Percentiles rank a stretch among this genome's conserved stretches.
Conservation (phyloP, 768 basidiomycete species). For the Trametes sanguinea region DNA sequence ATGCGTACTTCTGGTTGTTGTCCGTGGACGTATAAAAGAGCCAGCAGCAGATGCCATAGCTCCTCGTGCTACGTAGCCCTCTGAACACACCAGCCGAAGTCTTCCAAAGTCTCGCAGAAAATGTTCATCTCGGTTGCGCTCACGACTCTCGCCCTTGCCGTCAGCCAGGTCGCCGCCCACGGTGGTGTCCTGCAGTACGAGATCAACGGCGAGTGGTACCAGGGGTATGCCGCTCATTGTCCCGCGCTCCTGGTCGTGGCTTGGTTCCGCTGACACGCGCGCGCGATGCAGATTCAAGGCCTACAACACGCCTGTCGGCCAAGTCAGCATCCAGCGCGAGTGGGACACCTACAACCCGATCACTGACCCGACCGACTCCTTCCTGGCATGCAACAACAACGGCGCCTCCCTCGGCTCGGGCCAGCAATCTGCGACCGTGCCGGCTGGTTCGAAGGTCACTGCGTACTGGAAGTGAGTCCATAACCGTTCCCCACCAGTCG, state of each 20-base stretch:
- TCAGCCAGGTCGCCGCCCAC: slow-evolving; percentile 35
- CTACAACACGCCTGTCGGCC: slow-evolving; percentile 44
- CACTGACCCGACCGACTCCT: slow-evolving; percentile 37
- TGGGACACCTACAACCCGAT: slow-evolving; percentile 46
- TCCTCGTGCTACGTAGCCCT: slow-evolving; percentile 4
- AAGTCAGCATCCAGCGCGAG: slow-evolving; percentile 41
- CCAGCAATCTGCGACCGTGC: slow-evolving; percentile 41
- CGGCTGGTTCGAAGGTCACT: slow-evolving; percentile 39
- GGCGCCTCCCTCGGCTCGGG: slow-evolving; percentile 36
- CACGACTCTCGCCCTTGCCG: slow-evolving; percentile 22
- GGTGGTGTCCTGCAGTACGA: slow-evolving; percentile 42
- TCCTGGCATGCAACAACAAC: slow-evolving; percentile 40
- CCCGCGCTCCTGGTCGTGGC: neutral
- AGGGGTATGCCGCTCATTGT: slow-evolving; percentile 29
- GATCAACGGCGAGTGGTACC: slow-evolving; percentile 36
- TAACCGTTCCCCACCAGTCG: neutral
- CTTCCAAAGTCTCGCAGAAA: neutral
- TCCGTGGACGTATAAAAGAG: slow-evolving; percentile 3
- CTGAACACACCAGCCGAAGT: neutral
- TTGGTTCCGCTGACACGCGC: neutral
- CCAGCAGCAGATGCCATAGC: neutral
- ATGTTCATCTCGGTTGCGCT: slow-evolving; percentile 26
- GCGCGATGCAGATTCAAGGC: slow-evolving; percentile 32
- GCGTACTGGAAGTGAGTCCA: slow-evolving; percentile 41
- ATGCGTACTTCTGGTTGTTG: neutral